Evolutionary conservation across 495 filamentous ascomycete genomes (phyloP).

Genomic region (Aspergillus indologenus): DNA sequence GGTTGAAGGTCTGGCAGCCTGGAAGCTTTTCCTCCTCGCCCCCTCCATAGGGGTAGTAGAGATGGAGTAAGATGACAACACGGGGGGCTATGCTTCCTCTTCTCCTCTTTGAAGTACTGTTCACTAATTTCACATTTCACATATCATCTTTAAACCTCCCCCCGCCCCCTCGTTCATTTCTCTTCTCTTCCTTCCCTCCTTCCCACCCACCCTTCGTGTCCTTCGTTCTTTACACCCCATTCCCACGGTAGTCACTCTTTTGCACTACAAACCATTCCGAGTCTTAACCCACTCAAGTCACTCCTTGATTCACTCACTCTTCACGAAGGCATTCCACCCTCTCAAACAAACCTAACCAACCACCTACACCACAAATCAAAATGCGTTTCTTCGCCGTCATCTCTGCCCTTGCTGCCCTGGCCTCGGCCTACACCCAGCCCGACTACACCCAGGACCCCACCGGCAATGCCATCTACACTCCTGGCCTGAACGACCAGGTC

Average conservation of each 20-base stretch:
- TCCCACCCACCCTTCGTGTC: slow-evolving; percentile 10
- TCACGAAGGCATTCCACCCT: not conserved
- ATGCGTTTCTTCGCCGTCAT: slow-evolving; percentile 54
- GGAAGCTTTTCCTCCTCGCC: slow-evolving; percentile 1
- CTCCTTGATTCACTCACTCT: slow-evolving; percentile 23
- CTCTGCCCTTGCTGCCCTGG: slow-evolving; percentile 49
- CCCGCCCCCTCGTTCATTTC: slow-evolving; percentile 13
- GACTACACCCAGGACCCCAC: slow-evolving; percentile 44
- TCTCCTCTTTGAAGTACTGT: no score
- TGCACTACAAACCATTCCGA: slow-evolving; percentile 19
- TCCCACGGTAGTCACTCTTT: slow-evolving; percentile 26
- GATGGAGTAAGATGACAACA: not conserved
- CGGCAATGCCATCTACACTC: slow-evolving; percentile 57
- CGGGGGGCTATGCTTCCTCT: slow-evolving; percentile 2
- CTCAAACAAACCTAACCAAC: no score
- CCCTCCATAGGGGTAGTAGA: slow-evolving; percentile 6
- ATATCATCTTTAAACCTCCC: slow-evolving; percentile 4
- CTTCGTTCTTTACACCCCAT: slow-evolving; percentile 17
- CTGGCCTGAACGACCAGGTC: slow-evolving; percentile 51
- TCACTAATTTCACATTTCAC: slow-evolving; percentile 7
- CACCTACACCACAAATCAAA: slow-evolving; percentile 25
- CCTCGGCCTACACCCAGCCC: slow-evolving; percentile 50
- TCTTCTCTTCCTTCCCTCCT: slow-evolving; percentile 19
- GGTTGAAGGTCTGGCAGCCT: slow-evolving; percentile 2
- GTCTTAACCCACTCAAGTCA: slow-evolving; percentile 23